phyloP scores from a whole-genome alignment of 2,329 filamentous ascomycete species.

The Dactylellina drechsleri region DNA sequence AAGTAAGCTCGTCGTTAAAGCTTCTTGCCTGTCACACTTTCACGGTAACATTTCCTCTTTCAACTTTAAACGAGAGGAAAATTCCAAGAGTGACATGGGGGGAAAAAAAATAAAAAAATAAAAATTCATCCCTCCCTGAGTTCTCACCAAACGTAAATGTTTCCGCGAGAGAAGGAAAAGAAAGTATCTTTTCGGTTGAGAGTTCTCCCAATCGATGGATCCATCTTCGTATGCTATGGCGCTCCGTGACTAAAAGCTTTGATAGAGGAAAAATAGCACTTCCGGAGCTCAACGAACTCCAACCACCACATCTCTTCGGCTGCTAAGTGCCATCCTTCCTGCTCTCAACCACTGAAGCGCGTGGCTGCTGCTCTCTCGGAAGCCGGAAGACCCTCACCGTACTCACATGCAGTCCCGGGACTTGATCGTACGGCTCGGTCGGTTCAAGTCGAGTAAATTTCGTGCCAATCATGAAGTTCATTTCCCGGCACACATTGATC shows the following conservation, averaged over 20 bases:
- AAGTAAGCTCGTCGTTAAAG: constrained; percentile 23
- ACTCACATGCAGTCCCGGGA: not conserved
- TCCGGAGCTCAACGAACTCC: constrained; percentile 33
- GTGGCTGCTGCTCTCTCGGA: not conserved
- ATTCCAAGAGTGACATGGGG: not conserved
- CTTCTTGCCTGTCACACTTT: constrained; percentile 20
- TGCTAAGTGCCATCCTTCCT: not conserved
- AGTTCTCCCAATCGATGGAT: not conserved
- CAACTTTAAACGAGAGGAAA: not conserved
- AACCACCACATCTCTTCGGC: constrained; percentile 16
- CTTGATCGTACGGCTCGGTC: too few species aligned
- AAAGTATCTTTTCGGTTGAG: not conserved
- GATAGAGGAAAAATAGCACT: constrained; percentile 2
- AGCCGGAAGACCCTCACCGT: constrained; percentile 24
- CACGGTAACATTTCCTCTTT: constrained; percentile 26
- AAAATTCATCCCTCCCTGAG: constrained; percentile 13
- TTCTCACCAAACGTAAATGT: constrained; percentile 11
- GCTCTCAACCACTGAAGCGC: constrained; percentile 9
- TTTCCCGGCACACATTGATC: not conserved
- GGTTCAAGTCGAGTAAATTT: too few species aligned
- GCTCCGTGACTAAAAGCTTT: constrained; percentile 13
- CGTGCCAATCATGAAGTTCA: constrained; percentile 18
- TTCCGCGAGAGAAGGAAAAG: constrained; percentile 5
- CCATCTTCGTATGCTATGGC: not conserved
- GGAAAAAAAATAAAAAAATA: constrained; percentile 21